Percentiles rank a stretch among this genome's conserved stretches.
Conservation (phyloP, 2,329 filamentous ascomycete genomes). For the Pseudocercospora pini-densiflorae region DNA sequence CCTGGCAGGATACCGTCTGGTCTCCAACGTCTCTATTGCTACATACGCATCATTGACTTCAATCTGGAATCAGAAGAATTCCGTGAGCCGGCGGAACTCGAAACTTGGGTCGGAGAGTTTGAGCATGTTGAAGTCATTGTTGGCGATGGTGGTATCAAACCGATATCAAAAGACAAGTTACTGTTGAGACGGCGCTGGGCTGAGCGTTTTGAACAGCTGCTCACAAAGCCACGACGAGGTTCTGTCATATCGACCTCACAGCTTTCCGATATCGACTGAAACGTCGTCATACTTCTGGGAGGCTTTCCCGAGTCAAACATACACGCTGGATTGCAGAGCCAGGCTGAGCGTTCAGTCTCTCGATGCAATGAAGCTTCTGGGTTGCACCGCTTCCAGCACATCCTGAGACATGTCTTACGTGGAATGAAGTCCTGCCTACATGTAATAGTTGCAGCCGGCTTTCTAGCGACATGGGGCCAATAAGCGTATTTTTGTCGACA, state of each 20-base stretch:
- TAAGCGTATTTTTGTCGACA: no score
- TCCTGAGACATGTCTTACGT: no score
- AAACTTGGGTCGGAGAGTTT: slow-evolving; percentile 15
- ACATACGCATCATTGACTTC: slow-evolving; percentile 11
- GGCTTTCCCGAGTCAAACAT: no score
- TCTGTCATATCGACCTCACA: background rate
- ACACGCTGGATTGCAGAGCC: no score
- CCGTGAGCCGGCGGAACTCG: slow-evolving; percentile 10
- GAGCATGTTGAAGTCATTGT: slow-evolving; percentile 17
- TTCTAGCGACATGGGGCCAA: background rate
- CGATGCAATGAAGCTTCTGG: no score
- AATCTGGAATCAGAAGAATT: slow-evolving; percentile 5
- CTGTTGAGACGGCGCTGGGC: slow-evolving; percentile 5
- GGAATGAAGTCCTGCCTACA: background rate
- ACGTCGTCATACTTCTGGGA: background rate
- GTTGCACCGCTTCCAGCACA: no score
- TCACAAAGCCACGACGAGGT: slow-evolving; percentile 3
- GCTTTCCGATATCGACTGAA: background rate
- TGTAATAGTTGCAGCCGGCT: background rate
- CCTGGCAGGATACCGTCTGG: slow-evolving; percentile 10
- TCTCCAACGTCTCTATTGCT: slow-evolving; percentile 17
- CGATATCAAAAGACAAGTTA: background rate
- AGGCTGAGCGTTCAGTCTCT: no score
- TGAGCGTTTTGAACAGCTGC: slow-evolving; percentile 4
- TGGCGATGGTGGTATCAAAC: slow-evolving; percentile 1